These are phyloP conservation scores for Hymenoscyphus albidus DNA, from an alignment of 2,329 filamentous ascomycete species.

Conservation along the genomic window DNA sequence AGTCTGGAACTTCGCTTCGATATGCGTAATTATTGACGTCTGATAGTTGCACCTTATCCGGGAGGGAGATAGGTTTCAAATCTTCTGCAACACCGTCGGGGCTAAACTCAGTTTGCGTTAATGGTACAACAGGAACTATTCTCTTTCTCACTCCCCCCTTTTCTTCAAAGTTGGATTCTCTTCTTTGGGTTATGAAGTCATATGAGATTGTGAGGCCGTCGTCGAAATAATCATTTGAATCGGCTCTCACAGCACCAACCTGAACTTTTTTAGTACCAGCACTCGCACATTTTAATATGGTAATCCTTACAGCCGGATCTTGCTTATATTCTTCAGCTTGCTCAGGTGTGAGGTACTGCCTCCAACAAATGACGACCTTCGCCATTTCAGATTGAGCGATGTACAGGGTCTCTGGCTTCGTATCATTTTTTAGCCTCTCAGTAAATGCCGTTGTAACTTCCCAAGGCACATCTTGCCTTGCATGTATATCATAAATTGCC, in stretches of 20 bases:
- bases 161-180: background rate
- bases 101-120: background rate
- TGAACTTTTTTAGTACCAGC: background rate
- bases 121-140: background rate
- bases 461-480: background rate
- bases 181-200: background rate
- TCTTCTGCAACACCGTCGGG: background rate
- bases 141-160: background rate
- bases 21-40: background rate
- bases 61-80: background rate
- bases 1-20: background rate
- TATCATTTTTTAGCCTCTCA: background rate
- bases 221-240: background rate
- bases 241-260: background rate
- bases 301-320: conserved; percentile 4
- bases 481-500: background rate
- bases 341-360: background rate
- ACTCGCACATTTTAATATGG: background rate
- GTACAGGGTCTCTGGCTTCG: background rate
- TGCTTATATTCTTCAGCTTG: background rate
- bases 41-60: background rate
- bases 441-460: background rate
- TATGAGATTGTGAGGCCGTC: background rate
- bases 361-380: background rate
- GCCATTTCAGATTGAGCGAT: background rate